Percentiles rank a stretch among this genome's conserved stretches.
Conservation (phyloP, 2,329 filamentous ascomycete species). For the Ophiostoma ulmi region DNA sequence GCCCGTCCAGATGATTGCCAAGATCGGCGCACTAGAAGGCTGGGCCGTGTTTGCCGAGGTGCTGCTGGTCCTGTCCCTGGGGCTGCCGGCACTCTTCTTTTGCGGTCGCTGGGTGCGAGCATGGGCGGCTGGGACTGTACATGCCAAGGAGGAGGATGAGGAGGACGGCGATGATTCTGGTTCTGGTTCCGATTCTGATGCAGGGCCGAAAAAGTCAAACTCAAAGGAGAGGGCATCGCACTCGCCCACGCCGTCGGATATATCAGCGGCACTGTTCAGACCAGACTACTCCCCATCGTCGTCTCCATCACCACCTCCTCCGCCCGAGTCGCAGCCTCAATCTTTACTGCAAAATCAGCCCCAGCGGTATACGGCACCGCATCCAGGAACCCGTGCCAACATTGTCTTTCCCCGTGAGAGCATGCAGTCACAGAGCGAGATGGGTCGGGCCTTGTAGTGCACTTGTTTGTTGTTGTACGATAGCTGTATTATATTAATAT, state of each 20-base stretch:
- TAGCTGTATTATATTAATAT: not conserved
- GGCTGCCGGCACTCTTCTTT: conserved; percentile 32
- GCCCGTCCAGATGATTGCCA: conserved; percentile 31
- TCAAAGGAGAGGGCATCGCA: not conserved
- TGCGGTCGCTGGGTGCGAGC: conserved; percentile 30
- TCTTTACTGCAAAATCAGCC: not conserved
- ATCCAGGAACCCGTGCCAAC: conserved; percentile 8
- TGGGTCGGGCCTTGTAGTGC: conserved; percentile 17
- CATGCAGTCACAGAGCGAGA: not conserved
- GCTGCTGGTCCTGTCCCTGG: conserved; percentile 33
- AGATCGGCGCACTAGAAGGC: conserved; percentile 30
- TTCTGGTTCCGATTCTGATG: not conserved
- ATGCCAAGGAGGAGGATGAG: not conserved
- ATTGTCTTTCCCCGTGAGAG: not conserved
- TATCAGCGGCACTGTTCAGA: not conserved
- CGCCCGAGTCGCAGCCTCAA: not conserved
- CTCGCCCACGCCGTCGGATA: not conserved
- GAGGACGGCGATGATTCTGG: not conserved
- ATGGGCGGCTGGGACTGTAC: conserved; percentile 32
- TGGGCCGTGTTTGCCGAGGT: conserved; percentile 34
- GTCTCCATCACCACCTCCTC: not conserved
- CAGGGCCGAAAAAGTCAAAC: not conserved
- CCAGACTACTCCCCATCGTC: not conserved
- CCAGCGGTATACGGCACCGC: not conserved
- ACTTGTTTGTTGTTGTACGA: not conserved